Percentiles rank a stretch among this genome's conserved stretches.
Conservation (phyloP, 2,329 filamentous ascomycete genomes). For the Didymellaceae sp. region DNA sequence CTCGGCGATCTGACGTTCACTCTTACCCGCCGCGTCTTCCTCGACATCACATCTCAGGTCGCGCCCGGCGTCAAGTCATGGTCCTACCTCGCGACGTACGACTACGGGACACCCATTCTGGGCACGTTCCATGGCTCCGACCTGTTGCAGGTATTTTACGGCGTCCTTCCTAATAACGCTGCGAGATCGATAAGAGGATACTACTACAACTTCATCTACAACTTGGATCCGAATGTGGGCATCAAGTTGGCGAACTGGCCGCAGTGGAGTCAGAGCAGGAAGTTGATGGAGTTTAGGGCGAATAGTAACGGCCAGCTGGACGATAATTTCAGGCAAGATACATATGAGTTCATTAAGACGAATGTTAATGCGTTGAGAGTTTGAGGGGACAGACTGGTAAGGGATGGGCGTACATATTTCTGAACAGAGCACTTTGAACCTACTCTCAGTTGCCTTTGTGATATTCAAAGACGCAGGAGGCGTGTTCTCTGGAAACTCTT, state of each 20-base stretch:
- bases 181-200: conserved; percentile 68
- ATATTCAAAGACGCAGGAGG: too few relatives aligned
- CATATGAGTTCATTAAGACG: conserved; percentile 51
- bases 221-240: conserved; percentile 71
- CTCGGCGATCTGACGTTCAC: conserved; percentile 79
- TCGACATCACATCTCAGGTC: conserved; percentile 55
- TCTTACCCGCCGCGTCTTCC: conserved; percentile 70
- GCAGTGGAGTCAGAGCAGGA: conserved; percentile 57
- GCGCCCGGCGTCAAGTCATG: conserved; percentile 69
- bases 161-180: conserved; percentile 68
- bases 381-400: background rate
- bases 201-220: conserved; percentile 75
- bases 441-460: too few relatives aligned
- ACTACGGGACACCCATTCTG: conserved; percentile 72
- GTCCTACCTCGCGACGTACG: conserved; percentile 78
- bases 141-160: conserved; percentile 72
- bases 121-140: conserved; percentile 80
- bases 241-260: conserved; percentile 58
- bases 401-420: background rate
- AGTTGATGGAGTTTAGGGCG: conserved; percentile 60
- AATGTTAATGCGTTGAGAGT: conserved; percentile 25
- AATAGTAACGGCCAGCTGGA: conserved; percentile 47
- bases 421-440: too few relatives aligned
- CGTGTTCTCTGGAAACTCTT: too few relatives aligned
- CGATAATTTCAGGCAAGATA: conserved; percentile 59